phyloP scores from a whole-genome alignment of 1,139 yeast species.

The Zygosaccharomyces pseudobailii region DNA sequence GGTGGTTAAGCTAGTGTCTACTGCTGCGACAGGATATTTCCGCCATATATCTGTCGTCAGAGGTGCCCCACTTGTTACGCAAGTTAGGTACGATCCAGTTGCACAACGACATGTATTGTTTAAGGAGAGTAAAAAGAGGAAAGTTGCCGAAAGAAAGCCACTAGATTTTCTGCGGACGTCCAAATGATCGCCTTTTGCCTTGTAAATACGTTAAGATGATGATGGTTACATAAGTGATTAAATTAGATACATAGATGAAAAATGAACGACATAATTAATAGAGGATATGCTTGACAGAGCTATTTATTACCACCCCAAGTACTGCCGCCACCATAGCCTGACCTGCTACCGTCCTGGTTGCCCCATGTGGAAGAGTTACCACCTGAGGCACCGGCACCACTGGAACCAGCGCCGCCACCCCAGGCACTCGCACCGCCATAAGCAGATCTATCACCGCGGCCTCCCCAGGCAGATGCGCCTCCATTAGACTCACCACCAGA shows the following conservation, averaged over 20 bases:
- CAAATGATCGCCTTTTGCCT: slow-evolving; percentile 17
- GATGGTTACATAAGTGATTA: slow-evolving; percentile 1
- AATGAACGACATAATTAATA: slow-evolving; percentile 1
- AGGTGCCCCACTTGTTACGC: slow-evolving; percentile 70
- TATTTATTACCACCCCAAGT: slow-evolving; percentile 37
- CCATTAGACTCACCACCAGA: slow-evolving; percentile 31
- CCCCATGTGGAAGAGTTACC: slow-evolving; percentile 33
- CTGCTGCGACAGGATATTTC: slow-evolving; percentile 83
- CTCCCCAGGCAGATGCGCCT: slow-evolving; percentile 36
- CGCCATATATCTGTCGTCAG: slow-evolving; percentile 80
- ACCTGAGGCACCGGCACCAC: slow-evolving; percentile 14
- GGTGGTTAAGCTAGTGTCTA: slow-evolving; percentile 63
- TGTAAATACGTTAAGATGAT: slow-evolving; percentile 8
- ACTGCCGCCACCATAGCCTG: slow-evolving; percentile 29
- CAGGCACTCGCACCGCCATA: slow-evolving; percentile 35
- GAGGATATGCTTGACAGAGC: not conserved
- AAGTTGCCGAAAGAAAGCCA: slow-evolving; percentile 60
- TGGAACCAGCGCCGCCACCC: slow-evolving; percentile 35
- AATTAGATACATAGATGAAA: slow-evolving; percentile 4
- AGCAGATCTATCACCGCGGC: slow-evolving; percentile 29
- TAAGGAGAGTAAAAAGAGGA: slow-evolving; percentile 82
- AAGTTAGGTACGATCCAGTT: slow-evolving; percentile 82
- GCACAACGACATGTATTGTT: slow-evolving; percentile 81
- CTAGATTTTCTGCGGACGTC: slow-evolving; percentile 53
- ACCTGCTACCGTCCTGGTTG: slow-evolving; percentile 35